phyloP scores from a whole-genome alignment of 352 stramenopile genomes.

The Pythium aristosporum region DNA sequence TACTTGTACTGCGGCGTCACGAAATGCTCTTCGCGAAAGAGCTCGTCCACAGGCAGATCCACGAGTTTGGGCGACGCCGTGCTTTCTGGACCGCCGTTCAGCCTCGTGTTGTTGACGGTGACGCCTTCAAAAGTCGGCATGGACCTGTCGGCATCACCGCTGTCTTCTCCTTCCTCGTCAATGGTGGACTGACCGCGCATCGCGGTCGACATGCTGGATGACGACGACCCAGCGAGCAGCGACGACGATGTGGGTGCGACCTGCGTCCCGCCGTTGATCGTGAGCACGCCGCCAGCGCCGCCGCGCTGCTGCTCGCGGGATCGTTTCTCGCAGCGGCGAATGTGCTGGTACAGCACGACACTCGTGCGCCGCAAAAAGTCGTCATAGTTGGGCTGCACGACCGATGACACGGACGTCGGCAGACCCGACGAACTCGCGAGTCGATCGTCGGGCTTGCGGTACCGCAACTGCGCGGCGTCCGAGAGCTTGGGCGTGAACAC shows the following conservation, averaged over 20 bases:
- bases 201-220: background rate
- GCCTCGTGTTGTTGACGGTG: conserved; percentile 3
- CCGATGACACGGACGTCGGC: conserved; percentile 67
- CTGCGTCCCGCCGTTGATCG: conserved; percentile 12
- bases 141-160: conserved; percentile 3
- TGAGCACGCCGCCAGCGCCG: background rate
- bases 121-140: conserved; percentile 6
- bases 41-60: conserved; percentile 73
- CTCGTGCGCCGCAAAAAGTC: conserved; percentile 86
- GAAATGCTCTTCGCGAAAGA: conserved; percentile 88
- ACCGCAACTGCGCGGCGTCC: conserved; percentile 65
- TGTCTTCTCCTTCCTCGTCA: conserved; percentile 9
- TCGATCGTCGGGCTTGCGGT: conserved; percentile 79
- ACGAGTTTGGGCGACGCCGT: conserved; percentile 60
- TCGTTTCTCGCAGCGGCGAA: conserved; percentile 84
- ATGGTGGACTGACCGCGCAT: conserved; percentile 12
- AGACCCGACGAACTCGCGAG: conserved; percentile 60
- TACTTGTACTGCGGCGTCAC: conserved; percentile 89
- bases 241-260: background rate
- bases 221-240: background rate
- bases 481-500: conserved; percentile 81
- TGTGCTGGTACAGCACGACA: conserved; percentile 90
- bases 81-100: conserved; percentile 22
- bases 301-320: conserved; percentile 61
- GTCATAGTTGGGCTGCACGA: conserved; percentile 90